Conservation (phyloP, 1,139 yeast genomes). For the Pichia sp. region DNA sequence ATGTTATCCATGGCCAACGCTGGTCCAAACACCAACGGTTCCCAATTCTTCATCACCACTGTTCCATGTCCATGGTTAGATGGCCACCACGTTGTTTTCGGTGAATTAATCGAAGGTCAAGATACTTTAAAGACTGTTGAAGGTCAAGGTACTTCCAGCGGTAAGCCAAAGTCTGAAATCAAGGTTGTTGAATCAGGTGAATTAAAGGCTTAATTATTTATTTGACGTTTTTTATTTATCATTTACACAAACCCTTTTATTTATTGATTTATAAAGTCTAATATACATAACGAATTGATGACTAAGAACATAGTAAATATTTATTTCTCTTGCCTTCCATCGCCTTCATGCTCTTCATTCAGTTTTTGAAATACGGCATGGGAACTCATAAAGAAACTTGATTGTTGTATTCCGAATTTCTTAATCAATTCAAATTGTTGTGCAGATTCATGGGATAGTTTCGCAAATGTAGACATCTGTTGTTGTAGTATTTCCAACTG, state of each 20-base stretch:
- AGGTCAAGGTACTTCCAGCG: conserved; percentile 77
- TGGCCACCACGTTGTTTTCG: conserved; percentile 98
- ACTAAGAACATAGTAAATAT: too few species aligned
- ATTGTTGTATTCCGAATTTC: conserved; percentile 27
- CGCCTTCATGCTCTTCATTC: conserved; percentile 25
- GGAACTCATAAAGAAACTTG: conserved; percentile 30
- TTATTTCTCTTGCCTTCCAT: not conserved
- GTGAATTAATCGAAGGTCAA: conserved; percentile 90
- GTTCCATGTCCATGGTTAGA: conserved; percentile 97
- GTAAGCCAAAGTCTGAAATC: conserved; percentile 78
- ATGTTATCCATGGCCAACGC: conserved; percentile 99
- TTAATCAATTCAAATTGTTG: conserved; percentile 27
- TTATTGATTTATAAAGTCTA: not conserved
- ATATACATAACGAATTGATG: not conserved
- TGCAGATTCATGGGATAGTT: conserved; percentile 22
- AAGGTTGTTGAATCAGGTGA: conserved; percentile 85
- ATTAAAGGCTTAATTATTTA: conserved; percentile 41
- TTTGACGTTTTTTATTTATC: not conserved
- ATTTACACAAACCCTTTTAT: too few species aligned
- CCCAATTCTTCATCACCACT: conserved; percentile 98
- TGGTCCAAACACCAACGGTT: conserved; percentile 99
- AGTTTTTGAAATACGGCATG: conserved; percentile 30
- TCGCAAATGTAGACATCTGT: conserved; percentile 22
- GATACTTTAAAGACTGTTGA: conserved; percentile 94
- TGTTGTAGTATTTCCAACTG: conserved; percentile 24